Base-by-base conservation (phyloP, 2,329 filamentous ascomycete genomes). In the Apiospora kogelbergensis region DNA sequence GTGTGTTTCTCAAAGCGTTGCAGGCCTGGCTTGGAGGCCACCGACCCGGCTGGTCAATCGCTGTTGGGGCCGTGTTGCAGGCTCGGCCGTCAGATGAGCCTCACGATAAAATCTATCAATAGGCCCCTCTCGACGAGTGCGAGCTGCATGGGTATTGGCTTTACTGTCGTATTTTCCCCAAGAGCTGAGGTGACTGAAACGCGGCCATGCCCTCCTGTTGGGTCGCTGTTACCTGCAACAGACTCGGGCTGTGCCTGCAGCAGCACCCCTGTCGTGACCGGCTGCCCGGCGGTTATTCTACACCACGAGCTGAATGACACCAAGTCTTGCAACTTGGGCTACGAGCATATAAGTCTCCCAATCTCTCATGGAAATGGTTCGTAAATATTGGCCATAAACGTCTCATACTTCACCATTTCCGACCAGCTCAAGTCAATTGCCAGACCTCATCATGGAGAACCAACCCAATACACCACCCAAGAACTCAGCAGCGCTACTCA, bases 171-270 rank as follows among this genome's bases (percentile, higher is more conserved):
- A 60, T 60, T 60, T 10, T 60, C 17, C 5, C 20, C 48, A 33
- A 60, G 53, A 60, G 53, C 30, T 60, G 53, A 60, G 53, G 17
- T 33, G 20, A 60, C 53, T 60, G 53, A 33, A 60, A 60, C 53
- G 53, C 26, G 53, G 53, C 53, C 9, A 37, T 60, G 53, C 53
- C 48, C 53, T 60, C 26, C 53, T n/a, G 30, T 60, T 60, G 53
- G 48, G 53, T 60, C 53, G 53, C 20, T 20, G 53, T 60, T 60
- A 60, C 53, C 53, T 60, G 53, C 53, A 60, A 60, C 53, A 26
- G 37, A n/a, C 20, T 13, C 20, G 17, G 53, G 53, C 53, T 60
- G 53, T 60, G 53, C 26, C 53, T 37, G 53, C 53, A 60, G 53
- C 53, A n/a, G 9, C 15, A 60, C 53, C 53, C 53, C 20, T 37